Conservation (phyloP, 2,329 filamentous ascomycete genomes). For the Nemania abortiva region DNA sequence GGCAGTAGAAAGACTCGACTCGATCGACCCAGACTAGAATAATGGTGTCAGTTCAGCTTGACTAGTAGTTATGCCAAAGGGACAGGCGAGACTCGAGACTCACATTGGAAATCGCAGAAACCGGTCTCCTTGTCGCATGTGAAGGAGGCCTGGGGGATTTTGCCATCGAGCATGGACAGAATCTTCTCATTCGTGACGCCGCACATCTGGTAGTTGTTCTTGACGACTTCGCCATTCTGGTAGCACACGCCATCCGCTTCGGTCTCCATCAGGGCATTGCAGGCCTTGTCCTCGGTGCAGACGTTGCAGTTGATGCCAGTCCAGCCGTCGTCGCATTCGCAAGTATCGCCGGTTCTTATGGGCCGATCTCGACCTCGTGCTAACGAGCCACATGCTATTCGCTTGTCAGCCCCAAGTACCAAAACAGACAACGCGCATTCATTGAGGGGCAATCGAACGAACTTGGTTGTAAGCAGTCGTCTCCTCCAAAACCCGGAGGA, state of each 20-base stretch:
- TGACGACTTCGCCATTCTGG: slow-evolving; percentile 87
- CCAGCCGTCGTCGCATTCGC: slow-evolving; percentile 94
- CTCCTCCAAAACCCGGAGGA: slow-evolving; percentile 90
- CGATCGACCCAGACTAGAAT: slow-evolving; percentile 91
- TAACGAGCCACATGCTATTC: slow-evolving; percentile 83
- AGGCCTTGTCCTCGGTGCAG: slow-evolving; percentile 85
- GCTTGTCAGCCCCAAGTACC: slow-evolving; percentile 33
- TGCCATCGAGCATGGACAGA: slow-evolving; percentile 82
- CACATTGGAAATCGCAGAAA: slow-evolving; percentile 95
- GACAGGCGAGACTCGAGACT: slow-evolving; percentile 47
- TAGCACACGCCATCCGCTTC: slow-evolving; percentile 90
- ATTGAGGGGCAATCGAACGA: slow-evolving; percentile 57
- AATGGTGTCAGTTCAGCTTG: slow-evolving; percentile 24
- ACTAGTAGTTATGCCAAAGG: neutral
- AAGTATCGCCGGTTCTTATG: slow-evolving; percentile 76
- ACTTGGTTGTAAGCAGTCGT: slow-evolving; percentile 90
- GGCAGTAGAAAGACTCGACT: slow-evolving; percentile 95
- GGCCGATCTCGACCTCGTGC: slow-evolving; percentile 83
- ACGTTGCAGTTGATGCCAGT: slow-evolving; percentile 98
- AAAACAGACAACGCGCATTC: slow-evolving; percentile 4
- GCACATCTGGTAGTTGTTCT: slow-evolving; percentile 97
- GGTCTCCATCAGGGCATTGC: slow-evolving; percentile 87
- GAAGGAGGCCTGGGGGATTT: slow-evolving; percentile 94
- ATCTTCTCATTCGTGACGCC: slow-evolving; percentile 98
- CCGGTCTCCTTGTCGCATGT: slow-evolving; percentile 81